Evolutionary conservation across 2,329 filamentous ascomycete genomes (phyloP).

Genomic region (Botrytis squamosa): DNA sequence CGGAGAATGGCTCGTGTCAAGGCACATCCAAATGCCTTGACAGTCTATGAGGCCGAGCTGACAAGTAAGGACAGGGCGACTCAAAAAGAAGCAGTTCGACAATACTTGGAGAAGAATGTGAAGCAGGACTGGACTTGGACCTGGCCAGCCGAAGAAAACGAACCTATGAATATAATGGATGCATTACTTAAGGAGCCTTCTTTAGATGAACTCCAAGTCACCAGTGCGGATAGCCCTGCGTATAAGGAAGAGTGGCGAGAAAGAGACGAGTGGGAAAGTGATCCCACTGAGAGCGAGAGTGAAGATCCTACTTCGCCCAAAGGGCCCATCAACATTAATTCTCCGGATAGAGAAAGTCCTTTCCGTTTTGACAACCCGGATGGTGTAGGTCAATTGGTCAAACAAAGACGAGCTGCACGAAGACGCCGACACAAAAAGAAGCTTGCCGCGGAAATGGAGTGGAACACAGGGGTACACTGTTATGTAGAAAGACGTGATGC

Average conservation of each 20-base stretch:
- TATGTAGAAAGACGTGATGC: slow-evolving; percentile 75
- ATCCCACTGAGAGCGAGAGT: slow-evolving; percentile 34
- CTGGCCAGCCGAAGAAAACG: slow-evolving; percentile 47
- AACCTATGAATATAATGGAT: slow-evolving; percentile 15
- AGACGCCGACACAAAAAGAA: slow-evolving; percentile 49
- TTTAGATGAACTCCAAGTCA: not conserved
- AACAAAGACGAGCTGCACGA: slow-evolving; percentile 28
- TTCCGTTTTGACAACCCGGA: slow-evolving; percentile 45
- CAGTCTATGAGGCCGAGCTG: slow-evolving; percentile 56
- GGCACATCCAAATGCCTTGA: slow-evolving; percentile 42
- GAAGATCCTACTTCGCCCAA: slow-evolving; percentile 27
- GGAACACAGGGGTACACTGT: slow-evolving; percentile 80
- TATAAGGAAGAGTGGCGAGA: slow-evolving; percentile 34
- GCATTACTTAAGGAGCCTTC: slow-evolving; percentile 1
- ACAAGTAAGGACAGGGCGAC: slow-evolving; percentile 60
- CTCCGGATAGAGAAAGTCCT: slow-evolving; percentile 33
- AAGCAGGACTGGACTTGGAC: slow-evolving; percentile 60
- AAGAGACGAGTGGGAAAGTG: slow-evolving; percentile 39
- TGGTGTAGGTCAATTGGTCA: slow-evolving; percentile 38
- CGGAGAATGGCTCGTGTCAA: slow-evolving; percentile 30
- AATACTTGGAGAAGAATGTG: slow-evolving; percentile 53
- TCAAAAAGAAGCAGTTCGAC: slow-evolving; percentile 62
- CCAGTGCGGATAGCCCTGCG: not conserved
- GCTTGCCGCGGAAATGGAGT: slow-evolving; percentile 63
- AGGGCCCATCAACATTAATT: slow-evolving; percentile 23